Conservation (phyloP, 768 basidiomycete genomes). For the Strobilomyces confusus region DNA sequence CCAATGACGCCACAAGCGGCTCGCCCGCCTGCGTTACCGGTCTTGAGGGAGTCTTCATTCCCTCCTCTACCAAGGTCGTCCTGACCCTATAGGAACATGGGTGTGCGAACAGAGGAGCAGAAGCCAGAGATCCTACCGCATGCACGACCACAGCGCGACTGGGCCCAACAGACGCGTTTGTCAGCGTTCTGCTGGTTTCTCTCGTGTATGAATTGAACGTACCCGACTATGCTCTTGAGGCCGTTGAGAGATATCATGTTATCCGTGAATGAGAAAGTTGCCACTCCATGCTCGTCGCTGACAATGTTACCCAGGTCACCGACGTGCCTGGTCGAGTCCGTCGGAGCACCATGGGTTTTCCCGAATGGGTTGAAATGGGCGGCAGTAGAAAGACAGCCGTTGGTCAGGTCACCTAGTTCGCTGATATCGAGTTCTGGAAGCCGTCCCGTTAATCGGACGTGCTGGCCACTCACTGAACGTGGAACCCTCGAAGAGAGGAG, state of each 20-base stretch:
- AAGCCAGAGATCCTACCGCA: slow-evolving; percentile 38
- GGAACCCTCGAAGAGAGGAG: slow-evolving; percentile 64
- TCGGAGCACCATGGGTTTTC: slow-evolving; percentile 62
- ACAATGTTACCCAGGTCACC: slow-evolving; percentile 77
- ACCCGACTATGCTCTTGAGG: slow-evolving; percentile 67
- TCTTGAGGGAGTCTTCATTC: slow-evolving; percentile 66
- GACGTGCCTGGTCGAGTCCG: slow-evolving; percentile 55
- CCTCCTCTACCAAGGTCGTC: slow-evolving; percentile 77
- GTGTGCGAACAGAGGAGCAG: slow-evolving; percentile 6
- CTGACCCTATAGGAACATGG: slow-evolving; percentile 44
- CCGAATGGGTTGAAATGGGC: slow-evolving; percentile 74
- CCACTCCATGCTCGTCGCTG: slow-evolving; percentile 54
- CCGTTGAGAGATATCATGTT: slow-evolving; percentile 63
- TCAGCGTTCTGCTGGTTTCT: slow-evolving; percentile 1
- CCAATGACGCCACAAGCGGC: slow-evolving; percentile 84
- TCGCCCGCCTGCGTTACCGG: slow-evolving; percentile 73
- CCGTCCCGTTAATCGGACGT: slow-evolving; percentile 19
- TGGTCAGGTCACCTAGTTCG: slow-evolving; percentile 55
- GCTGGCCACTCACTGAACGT: slow-evolving; percentile 61
- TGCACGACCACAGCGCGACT: slow-evolving; percentile 77
- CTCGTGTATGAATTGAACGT: slow-evolving; percentile 17
- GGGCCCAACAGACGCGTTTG: slow-evolving; percentile 1
- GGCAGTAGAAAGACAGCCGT: slow-evolving; percentile 67
- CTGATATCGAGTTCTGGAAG: slow-evolving; percentile 2
- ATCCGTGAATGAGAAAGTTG: slow-evolving; percentile 57